phyloP scores from a whole-genome alignment of 129 eudicot species.

The Pulicaria dysenterica region DNA sequence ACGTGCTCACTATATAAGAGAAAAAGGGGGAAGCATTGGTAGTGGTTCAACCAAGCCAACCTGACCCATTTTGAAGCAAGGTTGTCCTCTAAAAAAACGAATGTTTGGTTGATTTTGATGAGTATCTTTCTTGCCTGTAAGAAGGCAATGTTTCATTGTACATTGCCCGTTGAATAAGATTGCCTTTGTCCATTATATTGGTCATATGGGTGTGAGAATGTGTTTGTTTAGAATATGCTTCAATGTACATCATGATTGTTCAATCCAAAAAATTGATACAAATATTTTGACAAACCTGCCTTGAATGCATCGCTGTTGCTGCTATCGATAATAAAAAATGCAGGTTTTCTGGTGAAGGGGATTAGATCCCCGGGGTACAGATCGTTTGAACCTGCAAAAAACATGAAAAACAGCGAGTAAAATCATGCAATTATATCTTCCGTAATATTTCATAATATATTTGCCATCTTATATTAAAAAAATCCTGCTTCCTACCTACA shows the following conservation, averaged over 20 bases:
- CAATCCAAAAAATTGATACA: neutral
- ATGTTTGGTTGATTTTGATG: no score
- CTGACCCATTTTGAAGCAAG: no score
- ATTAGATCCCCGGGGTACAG: conserved; percentile 83
- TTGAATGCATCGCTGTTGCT: conserved; percentile 98
- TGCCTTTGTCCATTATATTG: no score
- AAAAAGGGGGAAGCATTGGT: no score
- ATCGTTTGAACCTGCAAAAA: conserved; percentile 69
- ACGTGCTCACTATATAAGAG: no score
- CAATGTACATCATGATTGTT: neutral
- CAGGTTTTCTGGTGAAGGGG: conserved; percentile 92
- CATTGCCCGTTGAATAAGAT: no score
- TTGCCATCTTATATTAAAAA: neutral
- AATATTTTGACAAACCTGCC: conserved; percentile 98
- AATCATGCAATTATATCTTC: neutral
- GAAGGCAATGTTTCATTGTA: no score
- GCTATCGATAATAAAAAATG: conserved; percentile 83
- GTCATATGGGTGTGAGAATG: no score
- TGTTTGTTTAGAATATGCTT: no score
- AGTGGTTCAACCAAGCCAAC: no score
- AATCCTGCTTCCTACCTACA: conserved; percentile 62
- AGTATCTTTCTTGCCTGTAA: no score
- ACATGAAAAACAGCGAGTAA: conserved; percentile 16
- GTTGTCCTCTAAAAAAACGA: no score
- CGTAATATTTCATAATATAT: neutral